Percentiles rank a stretch among this genome's conserved stretches.
These are phyloP conservation scores for Paecilomyces fulvus DNA, from an alignment of 2,329 filamentous ascomycete genomes.

Conservation along the genomic window DNA sequence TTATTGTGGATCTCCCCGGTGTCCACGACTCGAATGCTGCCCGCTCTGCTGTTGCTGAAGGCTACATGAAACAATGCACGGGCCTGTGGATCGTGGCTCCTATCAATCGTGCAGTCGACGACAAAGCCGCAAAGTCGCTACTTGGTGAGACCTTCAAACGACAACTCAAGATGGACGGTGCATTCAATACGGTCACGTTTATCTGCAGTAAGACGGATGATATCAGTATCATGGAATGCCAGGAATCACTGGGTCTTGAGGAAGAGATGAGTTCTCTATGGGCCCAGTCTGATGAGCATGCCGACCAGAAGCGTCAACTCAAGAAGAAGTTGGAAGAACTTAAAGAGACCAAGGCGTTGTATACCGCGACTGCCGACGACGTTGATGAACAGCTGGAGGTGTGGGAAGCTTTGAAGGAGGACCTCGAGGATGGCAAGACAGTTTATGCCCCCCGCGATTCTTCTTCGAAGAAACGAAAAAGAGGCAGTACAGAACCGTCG, in stretches of 20 bases:
- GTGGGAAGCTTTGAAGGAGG: no score
- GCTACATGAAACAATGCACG: conserved; percentile 54
- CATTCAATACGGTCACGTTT: conserved; percentile 40
- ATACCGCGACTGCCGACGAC: no score
- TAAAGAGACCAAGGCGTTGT: no score
- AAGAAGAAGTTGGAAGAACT: no score
- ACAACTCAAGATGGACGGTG: no score
- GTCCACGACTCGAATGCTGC: conserved; percentile 54
- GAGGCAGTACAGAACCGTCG: no score
- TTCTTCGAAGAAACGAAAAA: no score
- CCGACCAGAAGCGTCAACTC: conserved; percentile 33
- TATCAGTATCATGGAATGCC: conserved; percentile 43
- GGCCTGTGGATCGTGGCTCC: conserved; percentile 56
- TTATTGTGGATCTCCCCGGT: conserved; percentile 27
- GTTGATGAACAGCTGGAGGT: no score
- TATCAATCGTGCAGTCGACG: conserved; percentile 52
- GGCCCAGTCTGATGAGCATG: conserved; percentile 9
- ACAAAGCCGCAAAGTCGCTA: conserved; percentile 35
- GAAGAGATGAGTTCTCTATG: conserved; percentile 16
- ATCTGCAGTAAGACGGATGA: conserved; percentile 58
- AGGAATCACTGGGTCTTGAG: conserved; percentile 28
- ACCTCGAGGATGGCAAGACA: no score
- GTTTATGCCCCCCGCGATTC: no score
- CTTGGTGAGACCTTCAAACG: no score
- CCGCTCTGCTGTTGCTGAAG: conserved; percentile 47